Conservation (phyloP, 2,329 filamentous ascomycete genomes). For the Penicillium sp. region DNA sequence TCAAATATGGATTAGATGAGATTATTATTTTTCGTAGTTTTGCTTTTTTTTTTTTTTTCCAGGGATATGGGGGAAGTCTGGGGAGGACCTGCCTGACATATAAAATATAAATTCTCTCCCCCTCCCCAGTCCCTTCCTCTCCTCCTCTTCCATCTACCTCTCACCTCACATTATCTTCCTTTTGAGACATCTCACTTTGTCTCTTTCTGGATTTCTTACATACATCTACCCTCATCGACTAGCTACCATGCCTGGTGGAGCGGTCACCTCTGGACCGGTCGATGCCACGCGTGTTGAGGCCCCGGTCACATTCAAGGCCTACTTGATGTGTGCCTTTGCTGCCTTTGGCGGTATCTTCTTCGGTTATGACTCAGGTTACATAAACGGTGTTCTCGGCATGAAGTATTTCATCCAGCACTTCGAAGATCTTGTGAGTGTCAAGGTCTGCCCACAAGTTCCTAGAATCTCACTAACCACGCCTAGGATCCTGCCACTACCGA, state of each 20-base stretch:
- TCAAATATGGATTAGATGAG: not conserved
- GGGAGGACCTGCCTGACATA: not conserved
- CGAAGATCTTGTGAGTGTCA: constrained; percentile 33
- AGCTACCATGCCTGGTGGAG: constrained; percentile 30
- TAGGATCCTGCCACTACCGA: constrained; percentile 30
- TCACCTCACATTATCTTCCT: not conserved
- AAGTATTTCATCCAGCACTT: constrained; percentile 48
- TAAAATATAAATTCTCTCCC: constrained; percentile 3
- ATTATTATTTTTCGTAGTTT: not conserved
- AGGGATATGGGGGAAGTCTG: not conserved
- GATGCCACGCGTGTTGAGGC: constrained; percentile 59
- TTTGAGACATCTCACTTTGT: not conserved
- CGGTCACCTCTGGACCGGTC: constrained; percentile 36
- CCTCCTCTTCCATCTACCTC: not conserved
- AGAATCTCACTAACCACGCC: not conserved
- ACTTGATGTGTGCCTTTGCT: constrained; percentile 61
- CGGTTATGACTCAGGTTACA: constrained; percentile 60
- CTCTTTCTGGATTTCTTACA: not conserved
- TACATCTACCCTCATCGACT: not conserved
- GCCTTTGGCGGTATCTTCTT: constrained; percentile 63
- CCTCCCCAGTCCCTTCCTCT: not conserved
- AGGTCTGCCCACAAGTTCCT: not conserved
- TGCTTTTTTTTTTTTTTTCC: not conserved
- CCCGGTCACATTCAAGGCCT: constrained; percentile 59
- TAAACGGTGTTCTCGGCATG: constrained; percentile 54